Evolutionary conservation across 305 asterid genomes (phyloP).

Genomic region (Nicotiana rustica): DNA sequence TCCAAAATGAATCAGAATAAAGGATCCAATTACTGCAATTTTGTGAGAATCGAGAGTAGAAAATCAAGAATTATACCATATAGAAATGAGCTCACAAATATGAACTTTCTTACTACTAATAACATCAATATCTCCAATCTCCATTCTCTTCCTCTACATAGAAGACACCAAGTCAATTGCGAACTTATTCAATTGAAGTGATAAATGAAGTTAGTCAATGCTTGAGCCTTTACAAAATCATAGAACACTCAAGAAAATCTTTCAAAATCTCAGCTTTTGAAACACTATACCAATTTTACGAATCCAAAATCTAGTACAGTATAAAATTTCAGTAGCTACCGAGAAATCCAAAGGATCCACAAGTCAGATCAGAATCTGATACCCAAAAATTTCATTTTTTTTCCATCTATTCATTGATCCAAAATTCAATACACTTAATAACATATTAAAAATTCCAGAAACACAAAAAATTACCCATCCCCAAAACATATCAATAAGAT

Average conservation of each 20-base stretch:
- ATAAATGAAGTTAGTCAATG: not conserved
- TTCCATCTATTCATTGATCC: slow-evolving; percentile 39
- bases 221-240: not conserved
- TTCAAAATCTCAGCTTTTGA: slow-evolving; percentile 5
- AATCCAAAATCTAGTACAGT: not conserved
- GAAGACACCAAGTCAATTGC: not conserved
- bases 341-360: slow-evolving; percentile 18
- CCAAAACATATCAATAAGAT: slow-evolving; percentile 33
- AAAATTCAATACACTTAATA: not conserved
- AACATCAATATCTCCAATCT: not conserved
- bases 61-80: not conserved
- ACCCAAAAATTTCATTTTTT: not conserved
- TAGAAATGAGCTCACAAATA: not conserved
- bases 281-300: not conserved
- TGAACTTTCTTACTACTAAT: not conserved
- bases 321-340: not conserved
- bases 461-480: slow-evolving; percentile 27
- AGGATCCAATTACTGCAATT: not conserved
- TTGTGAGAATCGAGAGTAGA: not conserved
- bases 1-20: not conserved
- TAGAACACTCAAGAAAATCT: not conserved
- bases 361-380: slow-evolving; percentile 26
- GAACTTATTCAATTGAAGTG: not conserved
- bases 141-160: slow-evolving; percentile 3
- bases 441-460: slow-evolving; percentile 22